phyloP scores from a whole-genome alignment of 345 rosid genomes.

The Jatropha curcas region DNA sequence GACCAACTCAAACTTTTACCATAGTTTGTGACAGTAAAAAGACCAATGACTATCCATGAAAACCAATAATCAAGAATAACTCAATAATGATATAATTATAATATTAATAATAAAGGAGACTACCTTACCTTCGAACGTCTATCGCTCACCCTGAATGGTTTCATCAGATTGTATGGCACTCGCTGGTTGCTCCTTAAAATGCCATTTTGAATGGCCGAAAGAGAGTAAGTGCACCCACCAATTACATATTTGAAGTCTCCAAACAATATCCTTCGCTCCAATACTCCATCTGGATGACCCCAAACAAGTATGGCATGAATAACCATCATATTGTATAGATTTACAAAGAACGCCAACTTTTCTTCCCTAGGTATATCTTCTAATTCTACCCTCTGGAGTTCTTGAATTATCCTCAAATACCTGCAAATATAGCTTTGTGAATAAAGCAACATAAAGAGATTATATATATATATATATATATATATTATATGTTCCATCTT shows the following conservation, averaged over 20 bases:
- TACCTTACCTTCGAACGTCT: constrained; percentile 56
- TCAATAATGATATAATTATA: too few relatives aligned
- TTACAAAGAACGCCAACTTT: constrained; percentile 77
- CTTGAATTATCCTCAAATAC: constrained; percentile 75
- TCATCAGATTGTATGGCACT: constrained; percentile 76
- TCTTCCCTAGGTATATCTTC: constrained; percentile 69
- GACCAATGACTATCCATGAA: not conserved
- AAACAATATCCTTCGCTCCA: constrained; percentile 67
- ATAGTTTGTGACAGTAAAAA: not conserved
- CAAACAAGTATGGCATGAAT: constrained; percentile 73
- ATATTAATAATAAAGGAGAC: not conserved
- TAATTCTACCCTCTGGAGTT: constrained; percentile 76
- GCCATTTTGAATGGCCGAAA: constrained; percentile 83
- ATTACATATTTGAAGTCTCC: constrained; percentile 81
- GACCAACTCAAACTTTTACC: not conserved
- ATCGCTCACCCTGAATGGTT: constrained; percentile 72
- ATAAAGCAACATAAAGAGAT: not conserved
- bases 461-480: too few relatives aligned
- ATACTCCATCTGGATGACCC: constrained; percentile 71
- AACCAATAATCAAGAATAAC: not conserved
- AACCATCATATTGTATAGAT: constrained; percentile 88
- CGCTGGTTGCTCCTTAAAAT: constrained; percentile 76
- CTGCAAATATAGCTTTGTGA: constrained; percentile 31
- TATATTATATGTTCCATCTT: too few relatives aligned
- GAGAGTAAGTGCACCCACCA: constrained; percentile 72